phyloP scores from a whole-genome alignment of 2,329 filamentous ascomycete species.

The Acrocalymma vagum region DNA sequence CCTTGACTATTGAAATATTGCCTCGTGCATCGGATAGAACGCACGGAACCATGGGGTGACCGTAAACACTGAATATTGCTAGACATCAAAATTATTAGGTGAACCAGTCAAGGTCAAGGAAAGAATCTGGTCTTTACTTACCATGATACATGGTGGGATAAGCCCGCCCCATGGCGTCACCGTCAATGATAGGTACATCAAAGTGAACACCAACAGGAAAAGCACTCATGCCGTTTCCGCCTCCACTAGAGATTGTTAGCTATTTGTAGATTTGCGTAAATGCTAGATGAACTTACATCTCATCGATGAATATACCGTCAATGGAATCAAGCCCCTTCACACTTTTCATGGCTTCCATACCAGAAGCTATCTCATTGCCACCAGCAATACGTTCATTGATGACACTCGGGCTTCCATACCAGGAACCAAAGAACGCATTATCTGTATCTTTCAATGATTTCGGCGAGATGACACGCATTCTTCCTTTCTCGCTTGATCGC shows the following conservation, averaged over 20 bases:
- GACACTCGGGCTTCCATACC: slow-evolving; percentile 5
- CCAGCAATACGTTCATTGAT: slow-evolving; percentile 7
- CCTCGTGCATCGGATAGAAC: slow-evolving; percentile 3
- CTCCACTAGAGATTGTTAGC: slow-evolving; percentile 3
- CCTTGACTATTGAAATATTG: slow-evolving; percentile 4
- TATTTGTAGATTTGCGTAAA: background rate
- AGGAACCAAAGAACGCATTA: slow-evolving; percentile 1
- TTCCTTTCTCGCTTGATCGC: background rate
- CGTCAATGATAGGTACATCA: slow-evolving; percentile 43
- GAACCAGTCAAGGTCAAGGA: too few relatives aligned
- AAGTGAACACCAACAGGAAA: slow-evolving; percentile 4
- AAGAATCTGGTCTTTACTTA: slow-evolving; percentile 2
- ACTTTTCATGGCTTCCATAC: background rate
- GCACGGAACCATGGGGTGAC: slow-evolving; percentile 1
- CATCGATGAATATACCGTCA: slow-evolving; percentile 1
- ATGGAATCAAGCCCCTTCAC: background rate
- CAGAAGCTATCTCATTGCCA: slow-evolving; percentile 1
- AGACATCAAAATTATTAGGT: too few relatives aligned
- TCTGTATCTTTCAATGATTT: slow-evolving; percentile 1
- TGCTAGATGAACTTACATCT: background rate
- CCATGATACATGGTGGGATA: slow-evolving; percentile 13
- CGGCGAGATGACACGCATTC: slow-evolving; percentile 5
- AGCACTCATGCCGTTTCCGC: slow-evolving; percentile 7
- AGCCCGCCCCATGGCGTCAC: slow-evolving; percentile 13
- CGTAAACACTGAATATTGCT: slow-evolving; percentile 4